phyloP scores from a whole-genome alignment of 768 basidiomycete species.

The Roridomyces roridus region DNA sequence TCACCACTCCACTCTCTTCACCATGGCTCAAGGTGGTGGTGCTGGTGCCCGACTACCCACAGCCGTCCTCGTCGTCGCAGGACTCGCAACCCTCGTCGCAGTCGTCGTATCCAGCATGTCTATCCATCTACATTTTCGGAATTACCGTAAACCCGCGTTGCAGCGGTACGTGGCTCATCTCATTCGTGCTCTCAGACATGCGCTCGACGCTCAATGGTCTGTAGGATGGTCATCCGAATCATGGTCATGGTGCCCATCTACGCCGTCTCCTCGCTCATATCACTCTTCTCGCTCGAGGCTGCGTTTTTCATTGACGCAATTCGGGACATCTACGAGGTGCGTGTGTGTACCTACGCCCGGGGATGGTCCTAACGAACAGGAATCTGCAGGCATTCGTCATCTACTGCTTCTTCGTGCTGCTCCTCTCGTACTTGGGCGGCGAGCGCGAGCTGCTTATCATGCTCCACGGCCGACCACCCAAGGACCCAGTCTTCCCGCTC shows the following conservation, averaged over 20 bases:
- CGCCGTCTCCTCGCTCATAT: conserved; percentile 88
- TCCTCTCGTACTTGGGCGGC: conserved; percentile 87
- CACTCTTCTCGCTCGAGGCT: conserved; percentile 90
- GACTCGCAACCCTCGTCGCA: conserved; percentile 68
- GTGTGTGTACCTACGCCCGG: conserved; percentile 29
- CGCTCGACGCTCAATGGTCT: conserved; percentile 2
- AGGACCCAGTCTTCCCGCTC: conserved; percentile 85
- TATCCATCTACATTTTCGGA: conserved; percentile 83
- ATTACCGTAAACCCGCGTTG: conserved; percentile 81
- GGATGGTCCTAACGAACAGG: not conserved
- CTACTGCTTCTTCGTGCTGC: conserved; percentile 88
- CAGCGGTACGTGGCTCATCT: conserved; percentile 63
- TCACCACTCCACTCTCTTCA: not conserved
- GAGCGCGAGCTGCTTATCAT: conserved; percentile 92
- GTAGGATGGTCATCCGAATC: conserved; percentile 90
- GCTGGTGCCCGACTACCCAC: conserved; percentile 66
- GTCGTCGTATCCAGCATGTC: conserved; percentile 76
- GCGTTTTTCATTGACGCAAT: conserved; percentile 97
- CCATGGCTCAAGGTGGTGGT: conserved; percentile 33
- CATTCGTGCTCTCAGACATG: conserved; percentile 2
- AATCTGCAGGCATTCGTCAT: conserved; percentile 83
- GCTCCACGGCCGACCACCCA: conserved; percentile 89
- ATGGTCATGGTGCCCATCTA: conserved; percentile 98
- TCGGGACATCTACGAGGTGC: conserved; percentile 94
- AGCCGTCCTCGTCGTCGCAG: conserved; percentile 65